Base-by-base conservation (phyloP, 805 yeast species). In the Candida arabinofermentans region DNA sequence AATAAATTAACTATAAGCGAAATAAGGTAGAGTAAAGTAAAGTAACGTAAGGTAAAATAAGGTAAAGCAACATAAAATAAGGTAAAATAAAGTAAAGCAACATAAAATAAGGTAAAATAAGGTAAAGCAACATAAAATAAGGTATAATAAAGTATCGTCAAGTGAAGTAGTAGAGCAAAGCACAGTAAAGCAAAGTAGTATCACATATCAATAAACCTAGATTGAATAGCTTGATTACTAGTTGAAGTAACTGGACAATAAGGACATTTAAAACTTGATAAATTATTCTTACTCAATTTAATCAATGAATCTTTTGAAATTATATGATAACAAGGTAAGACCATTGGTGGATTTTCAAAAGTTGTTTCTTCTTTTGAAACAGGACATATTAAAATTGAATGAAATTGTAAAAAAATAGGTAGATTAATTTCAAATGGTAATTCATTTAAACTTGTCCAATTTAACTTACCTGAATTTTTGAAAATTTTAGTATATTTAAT, bases 321-420 rank as follows among this genome's bases (percentile, higher is more conserved):
- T 7, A 83, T 66, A 59, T 83, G 91, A 34, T 51, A 50, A 37
- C 55, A 51, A 5, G 51, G 51, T 24, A 51, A 34, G 13, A 51
- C 55, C 48, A 72, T 72, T 3, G 86, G 83, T n/a, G 85, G 86
- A 50, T 80, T 79, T 16, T 62, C 67, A 1, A 43, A 39, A 12
- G 86, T 81, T 2, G 80, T 76, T 53, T 81, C 86, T 47, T 79
- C 83, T 54, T 80, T 81, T 13, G 79, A 67, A 1, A 82, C 84
- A 0, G 89, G 89, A 54, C 89, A 82, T 4, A 82, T 82, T 54
- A 81, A 82, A 1, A 82, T 70, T 2, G 86, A 77, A 54, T 82
- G 88, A 58, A 72, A 80, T 41, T 72, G 74, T 37, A 79, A 58
- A 19, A 61, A 61, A 0, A 60, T 58, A 1, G 89, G 88, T 17